Conservation (phyloP, 345 rosid genomes). For the Populus pruinosa region DNA sequence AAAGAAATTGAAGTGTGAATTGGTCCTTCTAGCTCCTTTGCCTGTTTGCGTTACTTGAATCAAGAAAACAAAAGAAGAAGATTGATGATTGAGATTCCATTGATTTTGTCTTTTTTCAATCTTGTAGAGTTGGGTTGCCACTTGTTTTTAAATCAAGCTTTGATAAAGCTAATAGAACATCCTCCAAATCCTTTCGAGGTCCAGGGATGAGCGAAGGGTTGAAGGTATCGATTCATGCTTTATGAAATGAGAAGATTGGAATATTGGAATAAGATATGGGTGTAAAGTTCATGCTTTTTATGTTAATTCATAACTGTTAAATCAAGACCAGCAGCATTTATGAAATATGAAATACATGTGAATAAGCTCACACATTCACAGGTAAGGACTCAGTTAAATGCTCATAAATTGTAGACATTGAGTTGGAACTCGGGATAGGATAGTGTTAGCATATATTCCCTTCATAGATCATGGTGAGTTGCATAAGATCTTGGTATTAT, state of each 20-base stretch:
- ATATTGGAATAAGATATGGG: neutral
- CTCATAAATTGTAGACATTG: neutral
- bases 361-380: neutral
- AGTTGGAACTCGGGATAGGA: neutral
- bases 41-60: too few relatives aligned
- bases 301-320: neutral
- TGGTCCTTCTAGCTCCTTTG: too few relatives aligned
- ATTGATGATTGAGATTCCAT: too few relatives aligned
- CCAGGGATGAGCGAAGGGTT: slow-evolving; percentile 92
- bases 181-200: slow-evolving; percentile 92
- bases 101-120: slow-evolving; percentile 1
- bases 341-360: neutral
- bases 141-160: slow-evolving; percentile 94
- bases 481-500: neutral
- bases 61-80: too few relatives aligned
- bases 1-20: too few relatives aligned
- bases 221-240: slow-evolving; percentile 43
- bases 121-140: slow-evolving; percentile 74
- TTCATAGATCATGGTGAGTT: neutral
- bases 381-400: neutral
- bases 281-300: neutral
- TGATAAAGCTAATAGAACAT: slow-evolving; percentile 94
- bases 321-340: neutral
- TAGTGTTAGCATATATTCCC: neutral
- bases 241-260: neutral